Percentiles rank a stretch among this genome's conserved stretches.
phyloP scores from a whole-genome alignment of 192 early-diverging fungal species.

The Linnemannia hyalina region DNA sequence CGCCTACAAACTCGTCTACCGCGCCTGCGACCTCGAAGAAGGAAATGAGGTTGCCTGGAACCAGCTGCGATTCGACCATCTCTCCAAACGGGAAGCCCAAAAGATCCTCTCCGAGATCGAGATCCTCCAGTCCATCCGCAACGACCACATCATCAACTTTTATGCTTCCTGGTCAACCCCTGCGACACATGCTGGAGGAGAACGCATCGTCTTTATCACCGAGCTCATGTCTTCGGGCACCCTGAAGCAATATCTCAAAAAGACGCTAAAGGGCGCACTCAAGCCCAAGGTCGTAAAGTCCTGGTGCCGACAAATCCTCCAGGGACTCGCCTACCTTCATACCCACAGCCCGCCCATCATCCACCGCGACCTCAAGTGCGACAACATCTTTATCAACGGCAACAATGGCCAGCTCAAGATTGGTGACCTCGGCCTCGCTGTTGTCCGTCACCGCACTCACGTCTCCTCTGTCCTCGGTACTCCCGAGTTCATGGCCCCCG shows the following conservation, averaged over 20 bases:
- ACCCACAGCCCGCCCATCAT: conserved; percentile 81
- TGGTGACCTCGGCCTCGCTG: conserved; percentile 82
- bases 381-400: conserved; percentile 90
- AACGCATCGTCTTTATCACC: conserved; percentile 81
- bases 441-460: conserved; percentile 70
- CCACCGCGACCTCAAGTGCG: conserved; percentile 75
- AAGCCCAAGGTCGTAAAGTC: conserved; percentile 78
- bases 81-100: conserved; percentile 11
- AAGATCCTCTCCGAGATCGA: conserved; percentile 54
- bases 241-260: conserved; percentile 76
- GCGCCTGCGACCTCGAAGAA: conserved; percentile 83
- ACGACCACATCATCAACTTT: conserved; percentile 84
- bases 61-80: conserved; percentile 67
- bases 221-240: conserved; percentile 89
- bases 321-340: conserved; percentile 81
- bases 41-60: conserved; percentile 90
- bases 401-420: conserved; percentile 87
- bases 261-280: conserved; percentile 67
- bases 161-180: conserved; percentile 66
- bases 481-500: conserved; percentile 90
- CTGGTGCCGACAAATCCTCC: conserved; percentile 83
- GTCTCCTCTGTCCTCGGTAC: conserved; percentile 76
- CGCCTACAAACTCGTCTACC: conserved; percentile 85
- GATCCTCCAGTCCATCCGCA: conserved; percentile 78
- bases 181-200: conserved; percentile 57